Base-by-base conservation (phyloP, 2,329 filamentous ascomycete species). In the Lasiodiplodia hormozganensis region DNA sequence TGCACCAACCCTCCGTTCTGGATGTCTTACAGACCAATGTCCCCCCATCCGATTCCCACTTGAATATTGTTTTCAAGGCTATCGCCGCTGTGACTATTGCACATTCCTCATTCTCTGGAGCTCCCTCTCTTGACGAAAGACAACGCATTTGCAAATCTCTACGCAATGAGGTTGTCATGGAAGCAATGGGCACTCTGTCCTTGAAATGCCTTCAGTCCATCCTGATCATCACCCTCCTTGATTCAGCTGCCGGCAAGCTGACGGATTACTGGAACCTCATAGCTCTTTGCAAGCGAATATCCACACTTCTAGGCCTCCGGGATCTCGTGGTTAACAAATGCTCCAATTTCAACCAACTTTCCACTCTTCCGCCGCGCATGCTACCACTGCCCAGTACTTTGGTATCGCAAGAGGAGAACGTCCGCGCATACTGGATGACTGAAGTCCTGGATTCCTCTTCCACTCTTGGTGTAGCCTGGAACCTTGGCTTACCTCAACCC, bases 341-440 rank as follows among this genome's bases (percentile, higher is more conserved):
- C 34, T 70, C 75, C 14, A 76, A 76, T 51, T 75, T 74, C 70
- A 74, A 76, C 52, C 71, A 73, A 28, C 65, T 73, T 5, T 76
- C 76, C 23, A 75, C 69, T 11, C 58, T 75, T 4, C 73, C 75
- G 21, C 75, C 74, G 16, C 72, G 75, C 16, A 77, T 73, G 71
- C 65, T 74, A 3, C 70, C 71, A 4, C 49, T 73, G 11, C 76
- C 76, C 11, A 71, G 72, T 16, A 75, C 76, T 1, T 69, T 77
- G 2, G 75, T 79, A 18, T 75, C 78, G 31, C 73, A 74, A 36
- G 77, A 80, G 71, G 78, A 79, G 67, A 72, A 73, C 38, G 76
- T 79, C 21, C 72, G 78, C 68, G 77, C 77, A 34, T 79, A 77
- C 67, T 79, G 78, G 77, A 79, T 79, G 77, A 76, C 74, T 5